Base-by-base conservation (phyloP, 2,329 filamentous ascomycete genomes). In the Epichloe coenophiala region DNA sequence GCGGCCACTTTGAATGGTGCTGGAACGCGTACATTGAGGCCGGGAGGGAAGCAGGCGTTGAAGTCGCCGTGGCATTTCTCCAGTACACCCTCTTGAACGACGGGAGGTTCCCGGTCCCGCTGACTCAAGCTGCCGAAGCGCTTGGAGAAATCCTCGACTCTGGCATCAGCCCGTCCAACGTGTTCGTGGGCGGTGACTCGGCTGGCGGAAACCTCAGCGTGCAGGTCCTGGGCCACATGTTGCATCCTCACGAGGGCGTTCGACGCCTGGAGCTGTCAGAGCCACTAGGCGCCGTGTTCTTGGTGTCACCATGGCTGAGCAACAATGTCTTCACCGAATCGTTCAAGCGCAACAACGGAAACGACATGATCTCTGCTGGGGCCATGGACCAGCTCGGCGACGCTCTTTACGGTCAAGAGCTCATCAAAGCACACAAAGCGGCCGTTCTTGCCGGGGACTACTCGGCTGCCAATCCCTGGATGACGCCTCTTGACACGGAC, bases 131-230 rank as follows among this genome's bases (percentile, higher is more conserved):
- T 1, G 58, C 53, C 12, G 60, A 59, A 3, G 66, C 61, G 2
- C 58, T 69, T 5, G 55, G 57, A 1, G 56, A 60, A n/a, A 41
- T 69, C 1, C 54, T 68, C 1, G 53, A 55, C 0, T 53, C 57
- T 1, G 67, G 67, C 3, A 53, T 66, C 43, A 40, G 40, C 5
- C 60, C 66, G 0, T 48, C 54, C 2, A 57, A 68, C 46, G 56
- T 69, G 11, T 54, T 67, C 44, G 48, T 69, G 8, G 66, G 66
- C 3, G 65, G 65, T 3, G 67, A 69, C 47, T 68, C 66, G 11
- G 65, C 65, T 0, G 67, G 67, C 13, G 67, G 61, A 0, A 68
- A 68, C 50, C 45, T 69, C 35, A 58, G 62, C 1, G 53, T 57
- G 11, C 62, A 65, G 53, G 47, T 68, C 6, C 52, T 68, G 9